Base-by-base conservation (phyloP, 352 stramenopile genomes). In the Blastocystis sp. region DNA sequence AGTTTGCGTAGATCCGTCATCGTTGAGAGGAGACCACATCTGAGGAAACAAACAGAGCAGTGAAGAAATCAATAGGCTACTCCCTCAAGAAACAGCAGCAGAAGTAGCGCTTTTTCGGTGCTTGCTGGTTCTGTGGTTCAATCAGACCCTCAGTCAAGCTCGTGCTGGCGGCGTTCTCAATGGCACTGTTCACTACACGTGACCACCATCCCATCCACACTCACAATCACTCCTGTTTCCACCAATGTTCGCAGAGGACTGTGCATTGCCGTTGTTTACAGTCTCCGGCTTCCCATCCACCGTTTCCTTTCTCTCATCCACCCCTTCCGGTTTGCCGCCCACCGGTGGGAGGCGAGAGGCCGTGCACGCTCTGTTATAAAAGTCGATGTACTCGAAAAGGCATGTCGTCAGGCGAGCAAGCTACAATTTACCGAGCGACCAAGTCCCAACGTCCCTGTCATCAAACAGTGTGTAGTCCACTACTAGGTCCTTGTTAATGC, bases 311-410 rank as follows among this genome's bases (percentile, higher is more conserved):
- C 28, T 34, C 28, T 34, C 28, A 34, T 34, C 28, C 28, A 34
- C 28, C 28, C 28, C 28, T 34, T 34, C 28, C 28, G 28, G 28
- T 34, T 34, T 34, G 28, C 28, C 28, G 28, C 28, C 28, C 28
- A 34, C 28, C 28, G 28, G 28, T 34, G 28, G 28, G 28, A 34
- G 28, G 28, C 28, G 28, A 34, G 28, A 34, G 28, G 28, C 28
- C 28, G 28, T 34, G 28, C 28, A 34, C 28, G 28, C 28, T 34
- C 28, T 34, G 34, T 67, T 84, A 43, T 84, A 70, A 84, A 28
- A 53, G 4, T 84, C 74, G 10, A 84, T 84, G 21, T 84, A 84
- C 74, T 84, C 74, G n/a, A 84, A 69, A 0, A 84, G 21, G 69
- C 74, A 84, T 23, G 74, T 84, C 19, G 52, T 52, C 3, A 84